These are phyloP conservation scores for Zygoascus bituminiphila DNA, from an alignment of 805 yeast species.

Conservation along the genomic window DNA sequence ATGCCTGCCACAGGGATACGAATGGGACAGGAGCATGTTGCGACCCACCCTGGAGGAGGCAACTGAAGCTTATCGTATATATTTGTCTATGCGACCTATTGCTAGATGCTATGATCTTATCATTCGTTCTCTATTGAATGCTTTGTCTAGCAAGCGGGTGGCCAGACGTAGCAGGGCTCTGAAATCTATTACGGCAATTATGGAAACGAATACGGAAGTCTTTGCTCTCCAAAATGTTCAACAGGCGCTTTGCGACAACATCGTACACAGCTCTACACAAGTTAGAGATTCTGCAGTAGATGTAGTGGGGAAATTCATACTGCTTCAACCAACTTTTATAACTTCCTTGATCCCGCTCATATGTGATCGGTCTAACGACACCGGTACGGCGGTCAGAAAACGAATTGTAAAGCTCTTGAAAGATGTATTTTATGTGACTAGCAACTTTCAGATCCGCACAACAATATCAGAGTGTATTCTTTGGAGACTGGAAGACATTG, in stretches of 20 bases:
- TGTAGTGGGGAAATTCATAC: slow-evolving; percentile 44
- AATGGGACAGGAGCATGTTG: neutral
- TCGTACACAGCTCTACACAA: slow-evolving; percentile 56
- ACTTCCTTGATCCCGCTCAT: slow-evolving; percentile 28
- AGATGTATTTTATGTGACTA: slow-evolving; percentile 9
- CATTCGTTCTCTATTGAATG: slow-evolving; percentile 39
- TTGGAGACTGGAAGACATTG: slow-evolving; percentile 60
- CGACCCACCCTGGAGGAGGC: neutral
- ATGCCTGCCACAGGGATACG: neutral
- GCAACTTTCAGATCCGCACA: slow-evolving; percentile 25
- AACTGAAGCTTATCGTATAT: slow-evolving; percentile 3
- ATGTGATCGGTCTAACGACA: slow-evolving; percentile 44
- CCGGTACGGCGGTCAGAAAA: slow-evolving; percentile 56
- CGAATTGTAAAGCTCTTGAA: slow-evolving; percentile 43
- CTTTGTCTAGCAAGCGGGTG: slow-evolving; percentile 42
- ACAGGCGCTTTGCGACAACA: slow-evolving; percentile 40
- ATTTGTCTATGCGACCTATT: slow-evolving; percentile 16
- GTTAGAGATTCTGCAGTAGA: slow-evolving; percentile 74
- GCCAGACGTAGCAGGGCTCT: slow-evolving; percentile 57
- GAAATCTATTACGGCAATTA: slow-evolving; percentile 48
- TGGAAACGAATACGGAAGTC: slow-evolving; percentile 45
- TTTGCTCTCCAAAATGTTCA: slow-evolving; percentile 44
- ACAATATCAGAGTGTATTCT: slow-evolving; percentile 46
- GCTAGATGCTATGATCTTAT: slow-evolving; percentile 42
- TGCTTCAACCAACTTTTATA: slow-evolving; percentile 42